phyloP scores from a whole-genome alignment of 148 eudicot genomes.

The Silene latifolia region DNA sequence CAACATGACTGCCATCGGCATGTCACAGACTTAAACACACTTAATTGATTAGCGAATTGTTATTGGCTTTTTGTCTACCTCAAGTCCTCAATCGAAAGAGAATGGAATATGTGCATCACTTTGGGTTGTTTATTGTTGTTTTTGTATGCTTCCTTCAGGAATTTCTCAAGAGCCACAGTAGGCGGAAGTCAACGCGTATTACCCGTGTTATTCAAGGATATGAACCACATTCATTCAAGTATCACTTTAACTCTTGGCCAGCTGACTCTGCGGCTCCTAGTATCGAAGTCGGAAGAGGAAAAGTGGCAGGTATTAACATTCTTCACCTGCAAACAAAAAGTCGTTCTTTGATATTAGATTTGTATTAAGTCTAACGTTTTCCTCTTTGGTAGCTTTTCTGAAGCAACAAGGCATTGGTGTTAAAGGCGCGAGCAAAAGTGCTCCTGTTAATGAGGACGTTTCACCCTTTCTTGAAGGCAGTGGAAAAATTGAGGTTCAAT shows the following conservation, averaged over 20 bases:
- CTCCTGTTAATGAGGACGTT: constrained; percentile 80
- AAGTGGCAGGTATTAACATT: constrained; percentile 74
- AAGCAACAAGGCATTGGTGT: constrained; percentile 92
- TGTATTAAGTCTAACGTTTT: neutral
- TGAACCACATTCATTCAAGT: constrained; percentile 81
- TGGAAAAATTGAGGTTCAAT: constrained; percentile 80
- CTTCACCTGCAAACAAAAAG: neutral
- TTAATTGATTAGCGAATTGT: neutral
- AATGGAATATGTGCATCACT: constrained; percentile 9
- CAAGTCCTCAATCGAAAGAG: neutral
- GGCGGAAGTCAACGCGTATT: constrained; percentile 79
- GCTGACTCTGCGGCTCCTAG: constrained; percentile 69
- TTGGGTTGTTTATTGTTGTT: constrained; percentile 18
- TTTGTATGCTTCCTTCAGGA: constrained; percentile 40
- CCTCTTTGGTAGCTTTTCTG: constrained; percentile 66
- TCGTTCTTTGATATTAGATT: constrained; percentile 1
- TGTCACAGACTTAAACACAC: constrained; percentile 7
- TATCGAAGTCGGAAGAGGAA: constrained; percentile 89
- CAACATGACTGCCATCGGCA: neutral
- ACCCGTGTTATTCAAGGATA: constrained; percentile 87
- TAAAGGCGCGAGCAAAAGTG: constrained; percentile 65
- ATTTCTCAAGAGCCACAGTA: constrained; percentile 57
- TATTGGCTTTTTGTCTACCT: neutral
- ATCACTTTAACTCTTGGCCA: constrained; percentile 90
- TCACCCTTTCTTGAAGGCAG: constrained; percentile 89